Evolutionary conservation across 257 asterid genomes (phyloP).

Genomic region (Solanum sejunctum): DNA sequence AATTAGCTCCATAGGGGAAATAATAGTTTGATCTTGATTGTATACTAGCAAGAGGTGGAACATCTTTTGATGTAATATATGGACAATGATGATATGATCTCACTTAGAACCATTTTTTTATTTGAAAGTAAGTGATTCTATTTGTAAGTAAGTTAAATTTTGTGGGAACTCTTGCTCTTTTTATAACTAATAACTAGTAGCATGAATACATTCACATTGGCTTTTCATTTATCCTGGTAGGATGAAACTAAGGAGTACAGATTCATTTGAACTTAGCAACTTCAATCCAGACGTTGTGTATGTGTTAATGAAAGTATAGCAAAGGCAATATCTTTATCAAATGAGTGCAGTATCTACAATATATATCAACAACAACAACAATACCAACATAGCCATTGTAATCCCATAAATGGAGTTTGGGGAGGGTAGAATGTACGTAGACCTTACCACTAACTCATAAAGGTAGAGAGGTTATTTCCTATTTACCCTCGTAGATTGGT

Average conservation of each 20-base stretch:
- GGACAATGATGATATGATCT: not conserved
- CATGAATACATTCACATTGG: not conserved
- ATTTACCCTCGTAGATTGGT: no score
- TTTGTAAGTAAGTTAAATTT: not conserved
- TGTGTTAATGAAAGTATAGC: no score
- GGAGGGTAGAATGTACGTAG: no score
- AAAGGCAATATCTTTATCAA: no score
- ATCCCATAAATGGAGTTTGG: no score
- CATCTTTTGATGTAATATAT: not conserved
- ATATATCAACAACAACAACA: no score
- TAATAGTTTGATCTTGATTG: not conserved
- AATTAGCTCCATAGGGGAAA: not conserved
- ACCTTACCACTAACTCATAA: no score
- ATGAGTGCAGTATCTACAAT: no score
- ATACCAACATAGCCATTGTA: no score
- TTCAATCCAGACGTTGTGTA: not conserved
- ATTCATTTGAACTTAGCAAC: not conserved
- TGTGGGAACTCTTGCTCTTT: not conserved
- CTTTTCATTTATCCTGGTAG: not conserved
- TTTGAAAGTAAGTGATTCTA: not conserved
- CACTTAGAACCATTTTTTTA: not conserved
- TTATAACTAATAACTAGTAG: not conserved
- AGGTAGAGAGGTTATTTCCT: no score
- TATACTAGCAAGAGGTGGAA: not conserved
- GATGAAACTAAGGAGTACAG: not conserved